A percentile compares a stretch with the other conserved stretches of the same genome.
Conservation (phyloP, 306 rosid species). For the Medicago truncatula region MtrunA17r5.0-ANR NC_053043.1:47804501-47805000, state of each 20-base stretch:
- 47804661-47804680: background rate
- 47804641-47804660: conserved; percentile 28
- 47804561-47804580: conserved; percentile 13
- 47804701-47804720: background rate
- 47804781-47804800: conserved; percentile 15
- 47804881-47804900: conserved; percentile 63
- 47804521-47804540: too few relatives aligned
- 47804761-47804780: background rate
- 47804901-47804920: conserved; percentile 59
- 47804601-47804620: conserved; percentile 18
- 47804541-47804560: background rate
- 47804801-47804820: conserved; percentile 46
- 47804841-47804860: background rate
- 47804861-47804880: conserved; percentile 47
- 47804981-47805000: conserved; percentile 66
- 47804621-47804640: conserved; percentile 4
- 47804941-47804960: conserved; percentile 57
- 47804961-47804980: conserved; percentile 60
- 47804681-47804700: background rate
- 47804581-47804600: conserved; percentile 21
- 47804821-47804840: conserved; percentile 14
- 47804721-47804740: too few relatives aligned
- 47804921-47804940: conserved; percentile 58
- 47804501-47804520: too few relatives aligned
- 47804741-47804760: background rate